Base-by-base conservation (phyloP, 257 asterid species). In the Parsonsia alboflavescens region DNA sequence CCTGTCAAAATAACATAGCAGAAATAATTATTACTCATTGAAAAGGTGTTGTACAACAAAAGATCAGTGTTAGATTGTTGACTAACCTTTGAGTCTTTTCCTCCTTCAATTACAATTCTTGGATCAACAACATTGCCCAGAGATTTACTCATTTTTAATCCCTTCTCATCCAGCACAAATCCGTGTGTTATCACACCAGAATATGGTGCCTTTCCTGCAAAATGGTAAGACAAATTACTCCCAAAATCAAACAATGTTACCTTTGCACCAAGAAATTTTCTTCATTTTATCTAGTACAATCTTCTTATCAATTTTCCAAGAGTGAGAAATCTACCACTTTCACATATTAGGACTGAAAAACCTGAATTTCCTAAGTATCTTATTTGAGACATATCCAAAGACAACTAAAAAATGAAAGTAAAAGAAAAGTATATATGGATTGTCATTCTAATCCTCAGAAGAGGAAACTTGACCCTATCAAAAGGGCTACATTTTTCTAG, bases 121-220 rank as follows among this genome's bases (percentile, higher is more conserved):
- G 98, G 99, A 82, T 94, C 99, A 61, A 94, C 96, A 79, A 94
- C 98, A 81, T 94, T 94, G 74, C 99, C 99, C 70, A 89, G 75
- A 73, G 98, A 94, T 85, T 94, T 94, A 87, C 99, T 94, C 99
- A 94, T 94, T 88, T 94, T 94, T 69, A 90, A 87, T 45, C 99
- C 99, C 72, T 79, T 94, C 86, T 94, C 99, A 72, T 94, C 99
- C 70, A 94, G 87, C 64, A 92, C 99, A 83, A 94, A 94, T 80
- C 99, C 99, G 75, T 94, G 99, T 7, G 99, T 94, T 68, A 94
- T 77, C 64, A 94, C 98, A 58, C 90, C 88, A 63, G 70, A 85
- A 82, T 94, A 94, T 22, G 99, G 99, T 73, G 99, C 99, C 82
- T 84, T 89, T 70, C 97, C 99, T 94, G 90, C 71, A 88, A 74